Evolutionary conservation across 352 stramenopile species (phyloP), one percentile per base, ranked within the genome.

Genomic region (Hyaloperonospora brassicae): DNA sequence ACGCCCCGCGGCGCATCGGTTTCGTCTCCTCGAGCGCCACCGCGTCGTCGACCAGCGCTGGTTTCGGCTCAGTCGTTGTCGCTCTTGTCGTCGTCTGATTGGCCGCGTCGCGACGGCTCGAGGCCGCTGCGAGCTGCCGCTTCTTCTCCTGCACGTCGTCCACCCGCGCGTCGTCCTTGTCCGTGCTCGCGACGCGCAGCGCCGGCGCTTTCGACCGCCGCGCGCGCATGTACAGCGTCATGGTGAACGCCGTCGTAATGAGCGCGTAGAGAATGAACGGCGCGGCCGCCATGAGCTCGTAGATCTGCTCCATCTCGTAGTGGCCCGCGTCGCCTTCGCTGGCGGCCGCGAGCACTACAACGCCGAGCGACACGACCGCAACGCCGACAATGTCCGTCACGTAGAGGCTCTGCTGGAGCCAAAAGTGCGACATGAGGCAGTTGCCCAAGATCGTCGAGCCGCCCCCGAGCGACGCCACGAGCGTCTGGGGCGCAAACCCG

Each of bases 301-400:
- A 91, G 47, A 94, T 89, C 64, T 90, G 66, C 36, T 87, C 78
- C 77, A 94, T 89, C 67, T 86, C 75, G 66, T 89, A 94, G 47
- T 91, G 76, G 12, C 70, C 76, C 40, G 79, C 67, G 47, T 89
- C 76, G 40, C 85, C 75, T 27, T 85, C 72, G 54, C 70, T 86
- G 2, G 81, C 80, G 1, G 75, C 71, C 9, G 84, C 81, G n/a
- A 94, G 65, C 40, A 89, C 79, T 27, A 92, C 69, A 44, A 94
- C 84, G 23, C 84, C 81, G 3, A 89, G 53, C 6, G 81, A 89
- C 52, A 94, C 82, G 23, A 91, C 68, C 14, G 65, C 55, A 10
- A 92, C 82, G 47, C 84, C 84, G 14, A 81, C 49, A 34, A 94
- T 77, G 59, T 94, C 84, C 41, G 81, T 94, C 45, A 89, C 70